phyloP scores from a whole-genome alignment of 2,329 filamentous ascomycete species.

The Trichoderma koningii region DNA sequence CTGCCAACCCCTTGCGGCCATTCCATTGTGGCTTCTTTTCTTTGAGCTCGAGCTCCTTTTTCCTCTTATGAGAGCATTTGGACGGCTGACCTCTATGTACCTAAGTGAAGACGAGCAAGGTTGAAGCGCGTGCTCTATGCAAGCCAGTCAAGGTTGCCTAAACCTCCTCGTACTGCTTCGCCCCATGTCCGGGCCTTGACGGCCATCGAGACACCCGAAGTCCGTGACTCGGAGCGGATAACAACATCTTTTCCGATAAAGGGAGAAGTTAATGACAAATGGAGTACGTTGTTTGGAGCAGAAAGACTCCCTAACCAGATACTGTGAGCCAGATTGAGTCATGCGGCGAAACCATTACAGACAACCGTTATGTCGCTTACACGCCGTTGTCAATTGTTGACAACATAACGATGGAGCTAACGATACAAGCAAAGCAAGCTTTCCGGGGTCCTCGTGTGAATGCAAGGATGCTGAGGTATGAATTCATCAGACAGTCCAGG shows the following conservation, averaged over 20 bases:
- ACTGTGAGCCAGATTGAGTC: not conserved
- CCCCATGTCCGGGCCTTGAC: constrained; percentile 53
- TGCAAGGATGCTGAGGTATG: not conserved
- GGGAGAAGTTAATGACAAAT: constrained; percentile 1
- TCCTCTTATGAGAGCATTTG: not conserved
- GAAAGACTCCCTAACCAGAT: not conserved
- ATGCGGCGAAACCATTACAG: not conserved
- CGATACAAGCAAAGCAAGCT: not conserved
- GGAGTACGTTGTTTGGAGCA: not conserved
- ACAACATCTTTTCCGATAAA: constrained; percentile 10
- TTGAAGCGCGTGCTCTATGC: not conserved
- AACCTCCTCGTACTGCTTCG: not conserved
- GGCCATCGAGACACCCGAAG: constrained; percentile 73
- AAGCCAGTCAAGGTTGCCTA: not conserved
- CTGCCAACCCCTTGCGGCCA: not conserved
- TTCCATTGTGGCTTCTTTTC: not conserved
- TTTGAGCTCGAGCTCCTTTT: not conserved
- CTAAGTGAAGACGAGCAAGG: not conserved
- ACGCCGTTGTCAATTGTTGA: not conserved
- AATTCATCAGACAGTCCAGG: not conserved
- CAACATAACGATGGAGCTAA: not conserved
- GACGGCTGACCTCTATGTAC: not conserved
- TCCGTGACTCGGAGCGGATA: constrained; percentile 68
- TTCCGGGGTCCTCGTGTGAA: not conserved
- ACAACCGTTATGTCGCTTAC: not conserved